Evolutionary conservation across 305 asterid species (phyloP), one percentile per base, ranked within the genome.

Genomic region (Fraxinus greggii): DNA sequence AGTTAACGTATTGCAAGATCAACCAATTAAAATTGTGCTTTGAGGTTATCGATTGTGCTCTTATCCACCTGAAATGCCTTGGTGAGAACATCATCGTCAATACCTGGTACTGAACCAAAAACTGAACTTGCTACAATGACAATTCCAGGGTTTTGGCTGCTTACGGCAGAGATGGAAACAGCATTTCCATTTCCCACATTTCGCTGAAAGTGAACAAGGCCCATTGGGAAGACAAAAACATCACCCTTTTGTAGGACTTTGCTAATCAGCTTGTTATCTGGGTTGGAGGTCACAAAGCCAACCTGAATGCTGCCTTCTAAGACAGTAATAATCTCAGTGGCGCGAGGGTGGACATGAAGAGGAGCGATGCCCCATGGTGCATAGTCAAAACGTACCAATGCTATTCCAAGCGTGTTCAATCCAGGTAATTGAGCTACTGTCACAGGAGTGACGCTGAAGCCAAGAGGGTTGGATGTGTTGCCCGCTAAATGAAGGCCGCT

Each of bases 121-220:
- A 70, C 75, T 1, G 75, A 70, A 17, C 75, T 70, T 13, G 75
- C 75, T 29, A 70, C 75, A 70, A 70, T 61, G 70, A 77, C 45
- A 17, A 84, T 67, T 9, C 82, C 84, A 1, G 84, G 86, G 65
- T 76, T 76, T 56, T 80, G 86, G 81, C 86, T 84, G 79, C 86
- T 80, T n/a, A 83, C 9, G 54, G 21, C 76, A 1, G 75, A 75
- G n/a, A 79, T 48, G 1, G 77, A 26, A 40, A 83, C 83, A 21
- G 83, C 86, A 36, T 79, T 79, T 31, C 32, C 80, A 75, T 51
- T 15, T 31, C 80, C 83, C 32, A 74, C 63, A 29, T 78, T 83
- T n/a, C 51, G 51, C 56, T 83, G 86, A 67, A 31, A 83, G 65
- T 83, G 86, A 10, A 83, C 23, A 10, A 78, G 75, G 21, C 82